phyloP scores from a whole-genome alignment of 305 asterid genomes.

The Lippia alba region DNA sequence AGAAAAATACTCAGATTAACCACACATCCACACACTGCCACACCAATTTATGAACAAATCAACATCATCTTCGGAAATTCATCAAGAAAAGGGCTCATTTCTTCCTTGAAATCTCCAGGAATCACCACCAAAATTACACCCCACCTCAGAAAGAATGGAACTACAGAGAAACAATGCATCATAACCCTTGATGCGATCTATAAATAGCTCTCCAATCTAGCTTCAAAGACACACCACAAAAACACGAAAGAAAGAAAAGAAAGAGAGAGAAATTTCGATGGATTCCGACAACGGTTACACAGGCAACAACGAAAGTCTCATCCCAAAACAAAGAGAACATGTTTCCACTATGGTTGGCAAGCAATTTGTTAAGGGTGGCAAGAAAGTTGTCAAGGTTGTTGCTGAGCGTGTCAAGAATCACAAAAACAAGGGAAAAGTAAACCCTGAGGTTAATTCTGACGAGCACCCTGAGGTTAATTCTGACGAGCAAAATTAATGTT shows the following conservation, averaged over 20 bases:
- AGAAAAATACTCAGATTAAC: not conserved
- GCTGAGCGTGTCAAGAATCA: conserved; percentile 1
- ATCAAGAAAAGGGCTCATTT: not conserved
- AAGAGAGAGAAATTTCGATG: not conserved
- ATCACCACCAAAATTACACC: not conserved
- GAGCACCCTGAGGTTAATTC: not conserved
- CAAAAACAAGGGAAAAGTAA: conserved; percentile 2
- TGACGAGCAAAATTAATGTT: not conserved
- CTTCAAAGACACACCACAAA: not conserved
- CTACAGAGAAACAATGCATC: not conserved
- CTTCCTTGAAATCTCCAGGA: not conserved
- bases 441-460: not conserved
- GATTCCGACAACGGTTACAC: not conserved
- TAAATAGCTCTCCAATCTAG: not conserved
- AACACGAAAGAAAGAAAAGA: not conserved
- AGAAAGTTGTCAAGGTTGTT: not conserved
- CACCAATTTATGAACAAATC: not conserved
- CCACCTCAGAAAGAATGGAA: not conserved
- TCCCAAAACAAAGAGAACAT: conserved; percentile 8
- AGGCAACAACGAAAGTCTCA: not conserved
- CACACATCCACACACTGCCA: not conserved
- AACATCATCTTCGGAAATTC: not conserved
- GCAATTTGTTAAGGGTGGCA: not conserved
- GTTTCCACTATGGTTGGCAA: conserved; percentile 22
- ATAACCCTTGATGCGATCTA: not conserved